Percentiles rank a stretch among this genome's conserved stretches.
These are phyloP conservation scores for Trypanosoma melophagium DNA, from an alignment of 208 protist species.

Conservation along the genomic window DNA sequence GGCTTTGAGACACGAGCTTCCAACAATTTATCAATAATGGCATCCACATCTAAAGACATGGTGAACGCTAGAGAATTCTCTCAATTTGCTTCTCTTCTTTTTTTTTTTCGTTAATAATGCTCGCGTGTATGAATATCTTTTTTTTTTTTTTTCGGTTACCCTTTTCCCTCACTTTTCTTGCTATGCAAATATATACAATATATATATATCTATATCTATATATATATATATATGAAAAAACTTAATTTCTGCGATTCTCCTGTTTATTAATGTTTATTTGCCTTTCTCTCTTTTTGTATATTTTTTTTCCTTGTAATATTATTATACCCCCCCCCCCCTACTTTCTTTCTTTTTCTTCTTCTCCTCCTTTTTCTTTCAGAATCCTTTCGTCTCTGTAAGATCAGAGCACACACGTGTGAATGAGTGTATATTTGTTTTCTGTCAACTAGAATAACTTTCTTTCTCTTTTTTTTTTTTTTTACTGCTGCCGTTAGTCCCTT, in stretches of 20 bases:
- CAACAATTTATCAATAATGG: constrained; percentile 92
- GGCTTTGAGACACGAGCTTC: constrained; percentile 88
- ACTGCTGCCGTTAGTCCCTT: too few species aligned
- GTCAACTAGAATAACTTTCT: too few species aligned
- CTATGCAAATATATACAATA: not conserved
- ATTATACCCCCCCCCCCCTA: not conserved
- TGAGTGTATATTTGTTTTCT: too few species aligned
- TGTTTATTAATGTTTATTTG: too few species aligned
- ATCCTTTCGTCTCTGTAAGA: too few species aligned
- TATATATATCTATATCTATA: too few species aligned
- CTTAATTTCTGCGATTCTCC: too few species aligned
- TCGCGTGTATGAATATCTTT: not conserved
- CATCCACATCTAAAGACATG: constrained; percentile 84
- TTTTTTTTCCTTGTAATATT: not conserved
- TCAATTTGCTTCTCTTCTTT: not conserved
- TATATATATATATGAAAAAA: too few species aligned
- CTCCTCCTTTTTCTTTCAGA: not conserved
- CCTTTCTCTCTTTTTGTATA: not conserved
- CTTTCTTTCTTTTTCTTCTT: not conserved
- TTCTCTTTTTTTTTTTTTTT: too few species aligned
- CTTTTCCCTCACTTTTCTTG: not conserved
- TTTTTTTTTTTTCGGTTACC: not conserved
- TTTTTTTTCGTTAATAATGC: too few species aligned
- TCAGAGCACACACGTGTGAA: too few species aligned
- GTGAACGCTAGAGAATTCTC: not conserved